Evolutionary conservation across 352 stramenopile species (phyloP), one percentile per base, ranked within the genome.

Genomic region (Phytophthora multivora): DNA sequence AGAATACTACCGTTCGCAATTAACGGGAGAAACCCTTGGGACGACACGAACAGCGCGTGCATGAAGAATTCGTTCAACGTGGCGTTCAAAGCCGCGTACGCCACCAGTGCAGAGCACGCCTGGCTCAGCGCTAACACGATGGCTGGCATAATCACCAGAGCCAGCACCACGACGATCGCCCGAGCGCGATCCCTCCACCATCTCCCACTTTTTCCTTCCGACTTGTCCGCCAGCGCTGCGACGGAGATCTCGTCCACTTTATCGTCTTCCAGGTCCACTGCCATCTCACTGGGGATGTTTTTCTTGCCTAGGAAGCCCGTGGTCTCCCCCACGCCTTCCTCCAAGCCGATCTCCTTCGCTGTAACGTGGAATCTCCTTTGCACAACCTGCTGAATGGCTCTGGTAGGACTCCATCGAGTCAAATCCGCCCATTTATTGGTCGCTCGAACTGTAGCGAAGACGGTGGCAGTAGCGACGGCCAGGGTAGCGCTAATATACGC

Each of bases 21-120:
- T n/a, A 59, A 12, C 0, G 60, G 60, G 39, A 71, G 7, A 16
- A 71, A 61, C 0, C 66, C 64, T 30, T 72, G 58, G 1, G 47
- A 51, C 31, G 58, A 63, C 8, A 68, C 57, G 18, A 52, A 56
- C 13, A 71, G 12, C n/a, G 53, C 51, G 15, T 48, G 40, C 21
- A 51, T 60, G 25, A 75, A 68, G 5, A 75, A 15, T 36, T 75
- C 66, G 15, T 71, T 75, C 33, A 75, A 21, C 36, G 66, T 71
- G 39, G 62, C 58, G 19, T 75, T 72, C 10, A 69, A 31, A n/a
- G 65, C 59, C 2, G 45, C 51, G 41, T 66, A 60, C 15, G 65
- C 65, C 9, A 66, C 38, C 8, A 73, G 25, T 0, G 65, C 46
- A 2, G 65, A 59, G 7, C 52, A 42, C 10, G 40, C 43, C 23